Percentiles rank a stretch among this genome's conserved stretches.
phyloP scores from a whole-genome alignment of 2,329 filamentous ascomycete species.

The Aureobasidium musti region DNA sequence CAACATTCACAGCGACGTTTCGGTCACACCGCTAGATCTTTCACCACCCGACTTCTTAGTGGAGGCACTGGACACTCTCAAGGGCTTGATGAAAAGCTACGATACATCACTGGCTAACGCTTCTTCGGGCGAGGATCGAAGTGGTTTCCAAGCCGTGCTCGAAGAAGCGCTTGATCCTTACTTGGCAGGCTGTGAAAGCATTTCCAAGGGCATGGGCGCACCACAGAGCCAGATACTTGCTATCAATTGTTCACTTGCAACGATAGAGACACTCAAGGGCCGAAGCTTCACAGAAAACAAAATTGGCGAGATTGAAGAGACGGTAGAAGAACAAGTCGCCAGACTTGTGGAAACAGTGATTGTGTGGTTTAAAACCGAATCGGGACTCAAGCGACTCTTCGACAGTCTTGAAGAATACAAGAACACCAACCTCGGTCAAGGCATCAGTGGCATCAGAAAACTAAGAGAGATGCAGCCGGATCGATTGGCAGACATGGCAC shows the following conservation, averaged over 20 bases:
- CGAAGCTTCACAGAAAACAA: constrained; percentile 66
- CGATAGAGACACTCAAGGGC: constrained; percentile 56
- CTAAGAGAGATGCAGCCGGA: constrained; percentile 62
- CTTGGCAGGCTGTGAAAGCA: constrained; percentile 69
- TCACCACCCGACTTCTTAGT: constrained; percentile 76
- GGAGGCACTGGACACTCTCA: constrained; percentile 76
- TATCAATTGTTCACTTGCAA: constrained; percentile 68
- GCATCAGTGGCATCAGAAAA: constrained; percentile 46
- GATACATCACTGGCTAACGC: constrained; percentile 70
- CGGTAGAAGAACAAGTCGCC: constrained; percentile 40
- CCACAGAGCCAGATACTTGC: constrained; percentile 66
- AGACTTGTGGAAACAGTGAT: constrained; percentile 61
- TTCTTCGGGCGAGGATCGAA: constrained; percentile 57
- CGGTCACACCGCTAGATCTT: constrained; percentile 70
- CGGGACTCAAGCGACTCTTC: constrained; percentile 69
- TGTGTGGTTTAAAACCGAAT: constrained; percentile 70
- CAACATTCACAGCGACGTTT: constrained; percentile 70
- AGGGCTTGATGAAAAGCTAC: constrained; percentile 79
- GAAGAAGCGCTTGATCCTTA: constrained; percentile 84
- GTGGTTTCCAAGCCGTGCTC: constrained; percentile 69
- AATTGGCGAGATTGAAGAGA: constrained; percentile 40
- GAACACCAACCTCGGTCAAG: constrained; percentile 38
- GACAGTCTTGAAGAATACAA: constrained; percentile 54
- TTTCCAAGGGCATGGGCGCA: constrained; percentile 61
- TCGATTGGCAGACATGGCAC: constrained; percentile 66